phyloP scores from a whole-genome alignment of 192 early-diverging fungal species.

The Oehlia diaphana region DNA sequence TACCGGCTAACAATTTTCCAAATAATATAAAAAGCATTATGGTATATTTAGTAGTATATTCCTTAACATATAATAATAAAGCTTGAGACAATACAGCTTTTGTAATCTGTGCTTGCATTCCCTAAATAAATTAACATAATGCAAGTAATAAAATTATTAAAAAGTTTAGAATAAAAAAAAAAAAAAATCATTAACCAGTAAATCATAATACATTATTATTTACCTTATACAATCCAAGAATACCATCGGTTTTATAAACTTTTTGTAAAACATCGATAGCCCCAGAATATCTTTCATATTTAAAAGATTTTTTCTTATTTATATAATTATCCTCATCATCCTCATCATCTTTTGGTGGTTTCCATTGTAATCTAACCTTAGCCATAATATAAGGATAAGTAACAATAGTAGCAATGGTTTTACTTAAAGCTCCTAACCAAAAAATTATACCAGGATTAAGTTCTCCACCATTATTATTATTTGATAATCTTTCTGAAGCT shows the following conservation, averaged over 20 bases:
- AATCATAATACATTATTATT: too few species aligned
- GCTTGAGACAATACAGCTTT: constrained; percentile 99
- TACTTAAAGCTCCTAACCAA: constrained; percentile 88
- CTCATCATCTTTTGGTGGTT: constrained; percentile 56
- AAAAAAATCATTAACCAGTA: too few species aligned
- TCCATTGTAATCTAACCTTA: constrained; percentile 95
- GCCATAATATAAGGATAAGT: constrained; percentile 99
- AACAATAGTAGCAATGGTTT: constrained; percentile 84
- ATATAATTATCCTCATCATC: constrained; percentile 35
- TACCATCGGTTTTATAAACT: constrained; percentile 76
- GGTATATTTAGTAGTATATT: constrained; percentile 80
- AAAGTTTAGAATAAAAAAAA: too few species aligned
- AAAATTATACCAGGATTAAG: constrained; percentile 86
- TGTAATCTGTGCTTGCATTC: constrained; percentile 95
- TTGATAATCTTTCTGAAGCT: constrained; percentile 46
- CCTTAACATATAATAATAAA: constrained; percentile 95
- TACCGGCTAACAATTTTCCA: not conserved
- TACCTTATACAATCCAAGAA: constrained; percentile 94
- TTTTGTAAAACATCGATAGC: constrained; percentile 83
- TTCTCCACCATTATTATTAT: constrained; percentile 34
- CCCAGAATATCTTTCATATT: constrained; percentile 68
- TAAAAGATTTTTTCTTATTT: constrained; percentile 39
- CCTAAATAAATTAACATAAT: constrained; percentile 46
- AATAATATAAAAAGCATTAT: constrained; percentile 54
- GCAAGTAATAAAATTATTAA: not conserved